Conservation (phyloP, 83 land plant species). For the Picea abies region DNA sequence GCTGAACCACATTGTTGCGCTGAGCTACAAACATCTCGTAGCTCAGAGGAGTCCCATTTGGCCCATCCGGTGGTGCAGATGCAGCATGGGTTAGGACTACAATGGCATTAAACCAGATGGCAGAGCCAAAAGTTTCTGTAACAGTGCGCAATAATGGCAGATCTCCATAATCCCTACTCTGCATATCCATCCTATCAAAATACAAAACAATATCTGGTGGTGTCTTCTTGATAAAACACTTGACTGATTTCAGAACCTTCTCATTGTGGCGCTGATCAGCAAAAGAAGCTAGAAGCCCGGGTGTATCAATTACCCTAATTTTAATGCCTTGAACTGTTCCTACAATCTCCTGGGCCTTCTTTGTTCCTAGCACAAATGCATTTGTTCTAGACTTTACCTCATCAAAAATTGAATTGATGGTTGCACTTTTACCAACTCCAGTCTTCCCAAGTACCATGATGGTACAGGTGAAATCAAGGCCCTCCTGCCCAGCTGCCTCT, state of each 20-base stretch:
- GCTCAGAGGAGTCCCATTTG: conserved; percentile 55
- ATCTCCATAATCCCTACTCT: conserved; percentile 58
- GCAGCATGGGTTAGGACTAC: conserved; percentile 65
- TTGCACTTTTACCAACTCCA: conserved; percentile 98
- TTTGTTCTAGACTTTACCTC: conserved; percentile 76
- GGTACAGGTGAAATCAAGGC: conserved; percentile 92
- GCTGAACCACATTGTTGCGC: conserved; percentile 60
- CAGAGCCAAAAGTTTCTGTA: conserved; percentile 59
- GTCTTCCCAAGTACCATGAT: conserved; percentile 94
- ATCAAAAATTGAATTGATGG: conserved; percentile 95
- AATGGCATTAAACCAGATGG: conserved; percentile 63
- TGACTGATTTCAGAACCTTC: conserved; percentile 77
- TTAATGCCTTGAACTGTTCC: conserved; percentile 96
- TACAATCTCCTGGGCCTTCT: conserved; percentile 75
- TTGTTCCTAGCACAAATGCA: conserved; percentile 77
- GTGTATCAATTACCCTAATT: conserved; percentile 91
- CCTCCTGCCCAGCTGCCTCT: conserved; percentile 85
- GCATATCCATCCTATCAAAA: conserved; percentile 59
- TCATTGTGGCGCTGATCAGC: conserved; percentile 79
- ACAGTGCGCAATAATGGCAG: conserved; percentile 54
- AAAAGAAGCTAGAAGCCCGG: conserved; percentile 60
- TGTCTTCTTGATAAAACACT: conserved; percentile 73
- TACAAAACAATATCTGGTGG: conserved; percentile 91
- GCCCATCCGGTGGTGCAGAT: conserved; percentile 65
- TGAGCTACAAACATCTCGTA: conserved; percentile 67